Base-by-base conservation (phyloP, 108 stramenopile genomes). In the Skeletonema tropicum region DNA sequence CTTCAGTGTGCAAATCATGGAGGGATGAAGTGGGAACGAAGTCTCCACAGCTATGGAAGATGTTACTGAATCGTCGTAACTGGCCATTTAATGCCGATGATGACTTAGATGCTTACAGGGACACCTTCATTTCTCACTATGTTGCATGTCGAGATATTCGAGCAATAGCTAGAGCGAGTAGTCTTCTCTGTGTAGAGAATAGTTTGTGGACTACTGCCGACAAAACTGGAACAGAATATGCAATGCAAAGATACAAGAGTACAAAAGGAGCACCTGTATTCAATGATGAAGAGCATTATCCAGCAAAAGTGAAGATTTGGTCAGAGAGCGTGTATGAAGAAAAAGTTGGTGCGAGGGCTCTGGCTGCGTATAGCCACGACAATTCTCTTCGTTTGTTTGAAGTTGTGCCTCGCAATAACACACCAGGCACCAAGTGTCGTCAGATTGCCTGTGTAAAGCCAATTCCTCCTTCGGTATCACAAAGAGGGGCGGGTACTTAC, bases 381-480 rank as follows among this genome's bases (percentile, higher is more conserved):
- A 74, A 60, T 10, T 74, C 79, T 33, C 68, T 80, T 3, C 73
- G 79, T 38, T 58, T 80, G 38, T 80, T 80, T 58, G 79, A 80
- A 67, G 79, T 72, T 8, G 79, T 73, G 60, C 66, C 59, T 31
- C 48, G 72, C 7, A 60, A 30, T 36, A 52, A 39, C 15, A 3
- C 29, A 46, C 35, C 13, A 19, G 36, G 31, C 23, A 11, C 74
- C 49, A 74, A 62, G 52, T 80, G 79, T 60, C 73, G 79, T 11
- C 79, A 80, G 41, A 58, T 80, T 59, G 73, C 68, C 2, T 80
- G 73, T 23, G 61, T 70, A 31, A 62, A 55, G 0, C 63, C 61
- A 38, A 26, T 68, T 7, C 68, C 79, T 46, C 68, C 73, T 3
- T 74, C 68, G 17, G 21, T 73, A 21, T 74, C 73, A 9, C 29